These are phyloP conservation scores for Arabis hirsuta DNA, from an alignment of 345 rosid genomes.

Conservation along the genomic window DNA sequence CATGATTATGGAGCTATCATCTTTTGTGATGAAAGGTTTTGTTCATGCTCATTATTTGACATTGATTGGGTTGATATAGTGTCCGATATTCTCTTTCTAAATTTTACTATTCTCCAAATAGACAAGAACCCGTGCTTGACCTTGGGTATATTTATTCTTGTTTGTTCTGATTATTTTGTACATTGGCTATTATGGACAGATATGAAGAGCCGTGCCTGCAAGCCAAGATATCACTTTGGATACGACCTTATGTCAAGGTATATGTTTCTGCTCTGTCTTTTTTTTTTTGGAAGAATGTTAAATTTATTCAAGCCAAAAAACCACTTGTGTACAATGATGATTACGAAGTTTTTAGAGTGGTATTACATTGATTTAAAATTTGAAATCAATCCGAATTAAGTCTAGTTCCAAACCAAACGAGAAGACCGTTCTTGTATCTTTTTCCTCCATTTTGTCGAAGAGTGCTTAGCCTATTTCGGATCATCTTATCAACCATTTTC, in stretches of 20 bases:
- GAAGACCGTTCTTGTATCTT: too few species aligned
- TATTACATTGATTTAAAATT: too few species aligned
- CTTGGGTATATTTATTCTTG: neutral
- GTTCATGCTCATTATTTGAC: conserved; percentile 15
- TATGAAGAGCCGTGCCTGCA: conserved; percentile 71
- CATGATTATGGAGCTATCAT: conserved; percentile 93
- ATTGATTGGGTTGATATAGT: conserved; percentile 20
- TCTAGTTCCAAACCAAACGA: too few species aligned
- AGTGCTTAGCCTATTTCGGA: too few species aligned
- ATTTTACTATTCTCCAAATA: conserved; percentile 12
- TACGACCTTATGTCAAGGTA: conserved; percentile 89
- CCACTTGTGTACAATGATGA: too few species aligned
- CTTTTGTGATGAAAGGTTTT: conserved; percentile 91
- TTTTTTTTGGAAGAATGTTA: too few species aligned
- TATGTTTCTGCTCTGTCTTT: conserved; percentile 26
- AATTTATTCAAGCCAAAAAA: too few species aligned
- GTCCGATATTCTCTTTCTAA: conserved; percentile 9
- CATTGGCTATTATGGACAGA: conserved; percentile 52
- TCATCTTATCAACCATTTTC: too few species aligned
- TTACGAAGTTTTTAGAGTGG: too few species aligned
- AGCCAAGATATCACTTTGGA: conserved; percentile 90
- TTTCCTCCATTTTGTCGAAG: too few species aligned
- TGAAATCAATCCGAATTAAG: too few species aligned
- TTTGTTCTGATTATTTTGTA: conserved; percentile 24
- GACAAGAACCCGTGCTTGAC: conserved; percentile 22